phyloP scores from a whole-genome alignment of 225 moss, liverwort and hornwort genomes.

The Straminergon stramineum region DNA sequence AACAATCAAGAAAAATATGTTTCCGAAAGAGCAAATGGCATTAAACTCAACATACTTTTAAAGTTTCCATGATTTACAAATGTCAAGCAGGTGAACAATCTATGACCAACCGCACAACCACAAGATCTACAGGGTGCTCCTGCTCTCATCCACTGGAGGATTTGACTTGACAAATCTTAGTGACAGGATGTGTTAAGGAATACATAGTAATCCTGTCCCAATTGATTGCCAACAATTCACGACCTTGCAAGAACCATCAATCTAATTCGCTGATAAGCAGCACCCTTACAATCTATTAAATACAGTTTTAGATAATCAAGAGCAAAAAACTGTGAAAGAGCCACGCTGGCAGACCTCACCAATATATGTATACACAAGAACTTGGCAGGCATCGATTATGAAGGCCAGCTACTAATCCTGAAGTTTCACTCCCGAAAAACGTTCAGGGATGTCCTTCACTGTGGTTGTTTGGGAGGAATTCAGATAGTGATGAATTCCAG shows the following conservation, averaged over 20 bases:
- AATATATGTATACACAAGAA: background rate
- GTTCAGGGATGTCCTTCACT: slow-evolving; percentile 27
- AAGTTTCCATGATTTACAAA: background rate
- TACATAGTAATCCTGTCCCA: background rate
- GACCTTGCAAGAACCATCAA: background rate
- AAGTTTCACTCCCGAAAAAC: slow-evolving; percentile 25
- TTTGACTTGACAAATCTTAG: background rate
- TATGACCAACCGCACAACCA: background rate
- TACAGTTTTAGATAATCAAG: background rate
- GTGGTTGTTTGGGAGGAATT: slow-evolving; percentile 27
- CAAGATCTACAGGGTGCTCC: background rate
- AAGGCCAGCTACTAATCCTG: slow-evolving; percentile 13
- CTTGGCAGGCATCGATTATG: background rate
- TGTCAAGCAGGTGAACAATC: background rate
- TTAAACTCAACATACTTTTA: background rate
- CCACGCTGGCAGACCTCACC: slow-evolving; percentile 1
- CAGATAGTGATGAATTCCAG: slow-evolving; percentile 74
- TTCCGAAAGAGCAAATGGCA: background rate
- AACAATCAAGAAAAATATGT: background rate
- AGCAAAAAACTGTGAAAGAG: background rate
- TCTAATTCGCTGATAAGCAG: background rate
- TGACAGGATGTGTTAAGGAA: background rate
- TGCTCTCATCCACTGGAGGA: background rate
- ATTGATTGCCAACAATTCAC: background rate
- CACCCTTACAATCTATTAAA: slow-evolving; percentile 3